Evolutionary conservation across 768 basidiomycete species (phyloP).

Genomic region (Hericium alpestre): DNA sequence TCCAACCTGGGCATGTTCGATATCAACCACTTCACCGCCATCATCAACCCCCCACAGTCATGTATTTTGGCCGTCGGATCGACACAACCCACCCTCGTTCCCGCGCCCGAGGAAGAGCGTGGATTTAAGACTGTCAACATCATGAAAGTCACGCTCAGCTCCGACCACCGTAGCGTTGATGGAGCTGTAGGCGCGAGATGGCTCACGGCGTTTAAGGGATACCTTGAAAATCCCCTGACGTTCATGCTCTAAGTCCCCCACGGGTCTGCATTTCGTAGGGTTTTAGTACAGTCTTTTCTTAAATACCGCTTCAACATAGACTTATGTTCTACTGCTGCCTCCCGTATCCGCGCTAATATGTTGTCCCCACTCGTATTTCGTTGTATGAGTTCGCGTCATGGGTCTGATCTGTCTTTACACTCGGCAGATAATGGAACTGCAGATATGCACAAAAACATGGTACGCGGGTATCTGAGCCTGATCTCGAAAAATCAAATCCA

Average conservation of each 20-base stretch:
- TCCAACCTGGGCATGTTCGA: constrained; percentile 99
- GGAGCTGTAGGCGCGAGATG: constrained; percentile 92
- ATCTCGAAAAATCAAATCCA: too few species aligned
- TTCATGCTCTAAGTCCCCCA: constrained; percentile 70
- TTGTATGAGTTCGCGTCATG: too few species aligned
- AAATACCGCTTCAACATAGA: background rate
- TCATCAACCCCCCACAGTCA: constrained; percentile 97
- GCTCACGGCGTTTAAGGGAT: constrained; percentile 89
- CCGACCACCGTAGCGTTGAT: constrained; percentile 93
- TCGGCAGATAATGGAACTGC: too few species aligned
- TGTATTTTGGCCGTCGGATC: constrained; percentile 95
- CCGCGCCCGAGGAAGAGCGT: constrained; percentile 81
- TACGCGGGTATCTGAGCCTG: too few species aligned
- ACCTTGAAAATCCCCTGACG: constrained; percentile 92
- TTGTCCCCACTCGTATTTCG: background rate
- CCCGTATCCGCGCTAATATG: background rate
- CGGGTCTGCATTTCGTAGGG: background rate
- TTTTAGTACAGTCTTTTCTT: background rate
- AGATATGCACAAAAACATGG: too few species aligned
- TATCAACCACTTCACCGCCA: constrained; percentile 91
- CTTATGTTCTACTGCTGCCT: constrained; percentile 8
- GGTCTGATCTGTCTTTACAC: too few species aligned
- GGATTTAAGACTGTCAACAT: constrained; percentile 88
- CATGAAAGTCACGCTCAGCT: constrained; percentile 94
- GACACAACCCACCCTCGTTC: constrained; percentile 75